Evolutionary conservation across 305 asterid species (phyloP), one percentile per base, ranked within the genome.

Genomic region (Euphrasia arctica): DNA sequence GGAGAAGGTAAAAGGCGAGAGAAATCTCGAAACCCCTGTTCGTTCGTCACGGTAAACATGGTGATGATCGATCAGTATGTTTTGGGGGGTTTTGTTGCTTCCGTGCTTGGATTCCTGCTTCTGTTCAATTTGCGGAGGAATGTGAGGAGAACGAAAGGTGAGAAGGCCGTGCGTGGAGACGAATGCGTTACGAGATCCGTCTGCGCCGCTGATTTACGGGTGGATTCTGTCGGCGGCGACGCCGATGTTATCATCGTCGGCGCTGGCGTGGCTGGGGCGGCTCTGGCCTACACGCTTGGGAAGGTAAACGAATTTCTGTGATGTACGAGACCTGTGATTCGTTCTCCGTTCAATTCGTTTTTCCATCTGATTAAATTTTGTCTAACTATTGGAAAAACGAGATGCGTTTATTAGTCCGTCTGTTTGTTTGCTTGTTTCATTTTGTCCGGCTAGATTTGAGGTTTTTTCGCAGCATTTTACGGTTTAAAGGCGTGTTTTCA

Each of bases 261-360:
- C n/a, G 95, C 95, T 51, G 95, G 95, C 0, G 91, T 86, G 60
- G 89, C 91, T 0, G 95, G 91, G 22, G 83, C 91, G 7, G 95
- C 95, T 47, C 72, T 87, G 56, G 91, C 95, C 58, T 70, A 72
- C 64, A 82, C 95, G 13, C 95, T 86, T 27, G 85, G 78, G 52
- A 80, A 80, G 85, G 85, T 78, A 68, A 10, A 43, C 42, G 27
- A 31, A 49, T 12, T 18, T 18, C 22, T 18, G 57, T 34, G 5
- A 51, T 28, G 11, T 31, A 31, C 32, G 14, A 25, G 9, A 18
- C 34, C 39, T 58, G 1, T 0, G 32, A 28, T 27, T 27, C 43
- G 22, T 11, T 34, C 48, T 52, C n/a, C 48, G 2, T 39, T 25
- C n/a, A 28, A 5, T 2, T 58, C 29, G 25, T 5, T 43, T 31